Base-by-base conservation (phyloP, 2,329 filamentous ascomycete genomes). In the Monosporascus sp. region DNA sequence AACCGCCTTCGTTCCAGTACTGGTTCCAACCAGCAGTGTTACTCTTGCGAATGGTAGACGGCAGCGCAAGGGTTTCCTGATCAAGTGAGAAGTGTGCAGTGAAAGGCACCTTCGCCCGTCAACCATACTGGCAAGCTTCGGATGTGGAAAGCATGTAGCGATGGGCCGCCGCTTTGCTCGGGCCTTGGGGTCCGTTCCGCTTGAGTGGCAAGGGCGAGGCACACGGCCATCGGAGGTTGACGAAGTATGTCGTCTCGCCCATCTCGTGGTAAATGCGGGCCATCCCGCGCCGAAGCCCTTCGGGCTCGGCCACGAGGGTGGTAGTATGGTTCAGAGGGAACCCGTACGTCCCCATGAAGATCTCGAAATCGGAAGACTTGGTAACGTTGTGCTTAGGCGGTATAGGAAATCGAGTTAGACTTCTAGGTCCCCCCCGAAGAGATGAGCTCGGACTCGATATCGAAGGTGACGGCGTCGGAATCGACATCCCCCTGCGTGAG, bases 351-450 rank as follows among this genome's bases (percentile, higher is more conserved):
- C 73, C 75, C 0, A 69, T 72, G 34, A 75, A 76, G 11, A 73
- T 71, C 48, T 76, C 70, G 26, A 73, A 76, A 53, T 77, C 76
- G 55, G 73, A 73, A n/a, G 66, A 65, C 3, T 68, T 68, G 7
- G 40, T 43, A 20, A 43, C 19, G 2, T 65, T 65, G 44, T 74
- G 70, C 2, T 73, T 64, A 1, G 71, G 71, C 0, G 71, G 43
- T 74, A 77, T 0, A 74, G 73, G 49, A 73, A 76, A 54, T 76
- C 74, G 16, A 77, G 56, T 20, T 74, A 71, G 5, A 75, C 61
- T 0, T 65, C 58, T 1, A 76, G 58, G 3, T 68, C 65, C 0
- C 71, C 0, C 71, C 69, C 0, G 55, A 60, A 1, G 52, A 50
- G 2, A 76, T 19, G 2, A 76, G 65, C 1, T 59, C 45, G 0